A percentile compares a stretch with the other conserved stretches of the same genome.
Evolutionary conservation across 164 flowering plant genomes (phyloP).

Genomic region (Liquidambar formosana): DNA sequence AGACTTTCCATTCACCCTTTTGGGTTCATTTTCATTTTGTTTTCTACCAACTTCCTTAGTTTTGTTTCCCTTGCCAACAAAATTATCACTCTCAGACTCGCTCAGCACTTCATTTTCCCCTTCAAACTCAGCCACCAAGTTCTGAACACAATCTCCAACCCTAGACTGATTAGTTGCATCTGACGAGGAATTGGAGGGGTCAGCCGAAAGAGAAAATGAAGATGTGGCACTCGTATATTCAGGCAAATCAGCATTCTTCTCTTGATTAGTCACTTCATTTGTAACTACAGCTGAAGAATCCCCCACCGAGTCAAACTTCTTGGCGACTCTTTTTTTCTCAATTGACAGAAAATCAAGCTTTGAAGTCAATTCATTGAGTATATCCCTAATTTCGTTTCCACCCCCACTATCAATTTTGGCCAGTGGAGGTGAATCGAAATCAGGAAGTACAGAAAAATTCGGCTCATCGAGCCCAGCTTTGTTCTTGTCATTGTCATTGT

Average conservation of each 20-base stretch:
- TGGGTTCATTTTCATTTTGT: slow-evolving; percentile 9
- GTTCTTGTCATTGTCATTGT: not conserved
- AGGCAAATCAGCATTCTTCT: slow-evolving; percentile 19
- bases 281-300: slow-evolving; percentile 8
- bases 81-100: slow-evolving; percentile 7
- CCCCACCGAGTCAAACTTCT: slow-evolving; percentile 7
- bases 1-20: slow-evolving; percentile 13
- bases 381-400: slow-evolving; percentile 64
- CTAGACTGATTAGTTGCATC: slow-evolving; percentile 10
- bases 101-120: not conserved
- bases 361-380: slow-evolving; percentile 66
- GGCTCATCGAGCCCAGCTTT: slow-evolving; percentile 3
- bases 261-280: slow-evolving; percentile 10
- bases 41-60: slow-evolving; percentile 5
- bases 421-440: slow-evolving; percentile 34
- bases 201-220: slow-evolving; percentile 16
- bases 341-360: slow-evolving; percentile 68
- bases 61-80: slow-evolving; percentile 2
- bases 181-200: slow-evolving; percentile 14
- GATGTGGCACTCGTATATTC: slow-evolving; percentile 41
- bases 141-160: slow-evolving; percentile 10
- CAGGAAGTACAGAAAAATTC: slow-evolving; percentile 17
- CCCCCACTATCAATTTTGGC: slow-evolving; percentile 22
- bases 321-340: slow-evolving; percentile 47
- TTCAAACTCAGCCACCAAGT: not conserved